A percentile compares a stretch with the other conserved stretches of the same genome.
These are phyloP conservation scores for Curvularia eragrostidis DNA, from an alignment of 2,329 filamentous ascomycete genomes.

Conservation along the genomic window DNA sequence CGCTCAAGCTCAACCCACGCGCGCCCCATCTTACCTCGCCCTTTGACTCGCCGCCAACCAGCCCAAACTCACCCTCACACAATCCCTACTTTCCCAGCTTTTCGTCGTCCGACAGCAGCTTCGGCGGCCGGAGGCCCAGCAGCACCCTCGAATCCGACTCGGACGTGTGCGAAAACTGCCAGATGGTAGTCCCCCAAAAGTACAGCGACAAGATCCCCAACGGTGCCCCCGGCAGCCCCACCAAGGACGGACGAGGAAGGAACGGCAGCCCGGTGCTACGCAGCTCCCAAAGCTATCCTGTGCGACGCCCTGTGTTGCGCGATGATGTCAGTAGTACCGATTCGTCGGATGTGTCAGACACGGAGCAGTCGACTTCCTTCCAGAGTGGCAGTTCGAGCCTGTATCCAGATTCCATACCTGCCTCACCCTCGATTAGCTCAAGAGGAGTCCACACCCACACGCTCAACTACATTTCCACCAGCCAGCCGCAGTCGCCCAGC, in stretches of 20 bases:
- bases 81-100: constrained; percentile 60
- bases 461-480: constrained; percentile 64
- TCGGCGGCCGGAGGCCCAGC: constrained; percentile 43
- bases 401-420: constrained; percentile 45
- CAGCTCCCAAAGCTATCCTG: constrained; percentile 61
- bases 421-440: constrained; percentile 54
- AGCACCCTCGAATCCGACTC: constrained; percentile 54
- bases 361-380: constrained; percentile 48
- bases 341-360: constrained; percentile 48
- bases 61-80: constrained; percentile 48
- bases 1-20: constrained; percentile 44
- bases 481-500: constrained; percentile 60
- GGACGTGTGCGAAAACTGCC: constrained; percentile 65
- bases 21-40: constrained; percentile 46
- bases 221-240: constrained; percentile 60
- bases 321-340: constrained; percentile 45
- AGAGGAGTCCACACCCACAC: constrained; percentile 59
- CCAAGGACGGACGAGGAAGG: constrained; percentile 56
- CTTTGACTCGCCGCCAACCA: constrained; percentile 52
- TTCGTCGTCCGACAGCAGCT: constrained; percentile 40
- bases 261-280: constrained; percentile 63
- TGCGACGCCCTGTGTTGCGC: constrained; percentile 50
- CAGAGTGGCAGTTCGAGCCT: constrained; percentile 41
- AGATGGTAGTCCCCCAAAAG: constrained; percentile 61
- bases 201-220: constrained; percentile 61